phyloP scores from a whole-genome alignment of 2,329 filamentous ascomycete species.

The Clarireedia paspali region DNA sequence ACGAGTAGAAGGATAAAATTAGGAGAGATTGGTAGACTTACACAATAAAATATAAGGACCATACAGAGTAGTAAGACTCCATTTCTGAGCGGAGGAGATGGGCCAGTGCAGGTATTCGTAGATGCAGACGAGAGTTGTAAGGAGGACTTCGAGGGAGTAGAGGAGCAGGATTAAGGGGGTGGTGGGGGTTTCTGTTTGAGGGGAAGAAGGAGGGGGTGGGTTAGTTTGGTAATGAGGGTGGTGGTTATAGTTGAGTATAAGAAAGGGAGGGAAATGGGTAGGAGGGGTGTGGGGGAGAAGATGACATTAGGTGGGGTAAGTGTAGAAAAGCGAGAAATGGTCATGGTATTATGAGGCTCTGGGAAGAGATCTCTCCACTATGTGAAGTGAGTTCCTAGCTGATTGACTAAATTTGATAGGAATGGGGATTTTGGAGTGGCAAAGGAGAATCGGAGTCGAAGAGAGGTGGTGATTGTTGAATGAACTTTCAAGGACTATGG shows the following conservation, averaged over 20 bases:
- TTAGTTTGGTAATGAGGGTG: not conserved
- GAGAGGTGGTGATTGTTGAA: too few species aligned
- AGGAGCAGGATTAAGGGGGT: slow-evolving; percentile 51
- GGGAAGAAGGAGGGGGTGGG: not conserved
- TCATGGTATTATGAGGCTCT: too few species aligned
- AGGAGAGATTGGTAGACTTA: slow-evolving; percentile 30
- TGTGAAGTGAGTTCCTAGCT: too few species aligned
- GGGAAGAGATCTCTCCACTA: too few species aligned
- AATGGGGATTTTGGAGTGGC: too few species aligned
- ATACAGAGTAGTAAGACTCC: slow-evolving; percentile 44
- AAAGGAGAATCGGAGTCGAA: too few species aligned
- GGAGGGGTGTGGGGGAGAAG: not conserved
- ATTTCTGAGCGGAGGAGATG: slow-evolving; percentile 38
- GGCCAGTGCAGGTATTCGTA: slow-evolving; percentile 52
- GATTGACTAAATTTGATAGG: too few species aligned
- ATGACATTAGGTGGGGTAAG: too few species aligned
- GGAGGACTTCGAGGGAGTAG: slow-evolving; percentile 49
- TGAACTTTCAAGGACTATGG: too few species aligned
- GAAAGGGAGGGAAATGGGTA: not conserved
- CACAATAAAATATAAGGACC: slow-evolving; percentile 48
- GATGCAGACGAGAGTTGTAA: slow-evolving; percentile 57
- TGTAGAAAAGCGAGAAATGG: not conserved
- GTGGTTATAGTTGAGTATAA: not conserved
- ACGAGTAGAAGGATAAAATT: too few species aligned
- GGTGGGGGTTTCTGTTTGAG: slow-evolving; percentile 40